Percentiles rank a stretch among this genome's conserved stretches.
Evolutionary conservation across 2,329 filamentous ascomycete species (phyloP).

Genomic region (Talaromyces funiculosus): DNA sequence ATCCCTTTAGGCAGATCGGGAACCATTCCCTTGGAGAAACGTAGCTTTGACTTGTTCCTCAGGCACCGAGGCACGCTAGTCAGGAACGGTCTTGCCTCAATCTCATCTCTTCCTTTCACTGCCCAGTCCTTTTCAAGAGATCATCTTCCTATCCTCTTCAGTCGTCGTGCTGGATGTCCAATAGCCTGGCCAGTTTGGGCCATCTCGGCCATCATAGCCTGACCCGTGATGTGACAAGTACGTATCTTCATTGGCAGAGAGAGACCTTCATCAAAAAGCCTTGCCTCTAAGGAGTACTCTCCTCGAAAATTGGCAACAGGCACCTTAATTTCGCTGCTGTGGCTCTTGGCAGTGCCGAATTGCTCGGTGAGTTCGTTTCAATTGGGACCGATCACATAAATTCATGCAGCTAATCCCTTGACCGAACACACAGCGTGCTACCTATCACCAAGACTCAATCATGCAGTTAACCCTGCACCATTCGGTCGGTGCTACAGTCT

Average conservation of each 20-base stretch:
- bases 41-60: not conserved
- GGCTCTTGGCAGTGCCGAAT: conserved; percentile 3
- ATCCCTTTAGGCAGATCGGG: not conserved
- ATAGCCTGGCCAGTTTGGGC: not conserved
- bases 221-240: conserved; percentile 5
- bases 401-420: not conserved
- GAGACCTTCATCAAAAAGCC: not conserved
- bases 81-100: not conserved
- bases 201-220: not conserved
- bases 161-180: no score
- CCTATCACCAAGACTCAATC: not conserved
- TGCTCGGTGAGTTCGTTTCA: not conserved
- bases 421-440: not conserved
- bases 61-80: not conserved
- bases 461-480: not conserved
- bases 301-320: not conserved
- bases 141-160: not conserved
- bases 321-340: not conserved
- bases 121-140: not conserved
- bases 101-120: not conserved
- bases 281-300: not conserved
- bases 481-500: not conserved
- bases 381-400: conserved; percentile 8
- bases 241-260: not conserved
- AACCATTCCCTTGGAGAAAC: not conserved